A percentile compares a stretch with the other conserved stretches of the same genome.
Conservation (phyloP, 768 basidiomycete species). For the Podaxis carcinomalis region DNA sequence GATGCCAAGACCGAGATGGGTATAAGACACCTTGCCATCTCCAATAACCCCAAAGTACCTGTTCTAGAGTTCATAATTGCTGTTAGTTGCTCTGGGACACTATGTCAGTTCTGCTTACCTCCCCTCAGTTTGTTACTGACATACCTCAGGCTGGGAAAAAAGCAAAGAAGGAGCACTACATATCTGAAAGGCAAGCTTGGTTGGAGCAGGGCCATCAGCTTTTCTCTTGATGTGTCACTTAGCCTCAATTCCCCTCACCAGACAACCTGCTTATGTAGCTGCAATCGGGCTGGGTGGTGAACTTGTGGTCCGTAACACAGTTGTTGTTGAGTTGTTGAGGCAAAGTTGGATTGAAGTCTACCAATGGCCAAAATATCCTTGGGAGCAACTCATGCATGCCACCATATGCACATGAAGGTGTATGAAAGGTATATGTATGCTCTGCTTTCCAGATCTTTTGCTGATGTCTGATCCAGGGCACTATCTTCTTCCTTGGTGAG, state of each 20-base stretch:
- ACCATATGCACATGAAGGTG: not conserved
- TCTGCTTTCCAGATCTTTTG: not conserved
- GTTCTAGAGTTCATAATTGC: not conserved
- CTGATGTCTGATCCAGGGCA: not conserved
- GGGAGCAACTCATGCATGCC: not conserved
- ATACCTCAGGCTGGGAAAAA: not conserved
- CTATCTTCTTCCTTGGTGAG: not conserved
- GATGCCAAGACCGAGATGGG: not conserved
- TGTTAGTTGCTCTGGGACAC: not conserved
- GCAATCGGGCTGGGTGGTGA: not conserved
- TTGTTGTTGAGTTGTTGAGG: not conserved
- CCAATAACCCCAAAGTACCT: not conserved
- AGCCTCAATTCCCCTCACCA: not conserved
- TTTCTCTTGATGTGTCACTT: not conserved
- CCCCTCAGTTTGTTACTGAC: not conserved
- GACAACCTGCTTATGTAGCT: not conserved
- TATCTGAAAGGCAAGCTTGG: not conserved
- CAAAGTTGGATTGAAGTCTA: not conserved
- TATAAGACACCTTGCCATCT: not conserved
- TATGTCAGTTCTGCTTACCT: not conserved
- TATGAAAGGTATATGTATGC: not conserved
- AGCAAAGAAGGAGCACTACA: not conserved
- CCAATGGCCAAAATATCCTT: not conserved
- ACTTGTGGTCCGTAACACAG: not conserved
- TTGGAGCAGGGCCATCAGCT: not conserved